Base-by-base conservation (phyloP, 2,329 filamentous ascomycete genomes). In the Chaetomium strumarium region DNA sequence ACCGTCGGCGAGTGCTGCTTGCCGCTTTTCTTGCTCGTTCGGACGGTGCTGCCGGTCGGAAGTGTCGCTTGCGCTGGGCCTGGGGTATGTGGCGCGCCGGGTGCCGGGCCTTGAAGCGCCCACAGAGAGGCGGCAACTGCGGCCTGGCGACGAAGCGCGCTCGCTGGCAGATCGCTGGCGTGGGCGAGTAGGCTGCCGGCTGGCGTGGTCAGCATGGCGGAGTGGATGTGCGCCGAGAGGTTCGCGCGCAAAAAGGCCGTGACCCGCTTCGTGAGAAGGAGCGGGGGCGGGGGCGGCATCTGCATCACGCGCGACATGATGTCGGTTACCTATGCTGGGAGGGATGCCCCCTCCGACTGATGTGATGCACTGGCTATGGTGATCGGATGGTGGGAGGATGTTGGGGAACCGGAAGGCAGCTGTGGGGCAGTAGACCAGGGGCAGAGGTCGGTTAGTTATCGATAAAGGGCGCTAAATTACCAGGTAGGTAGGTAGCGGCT, bases 261-360 rank as follows among this genome's bases (percentile, higher is more conserved):
- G 59, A 85, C 76, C 56, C 80, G 80, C 66, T 84, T 84, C 34
- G 79, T 83, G 55, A 89, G 75, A 69, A 90, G 74, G 53, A 83
- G 73, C 24, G 79, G 78, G 36, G 79, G 78, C 36, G 76, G 75
- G 20, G 74, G 71, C 46, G 61, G 68, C 51, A 60, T 54, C 34
- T 49, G 36, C 36, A 52, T 45, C 16, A n/a, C 17, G 46, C 51
- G 52, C 29, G 56, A 58, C 56, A 58, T 58, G 40, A 41, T 47
- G 47, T 19, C 24, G 13, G 33, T 43, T 31, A n/a, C n/a, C n/a
- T n/a, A 19, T 10, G 39, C 10, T 34, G 43, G 11, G 7, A 17
- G 30, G 5, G 20, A 9, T 31, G 7, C 16, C 9, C 30, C 13
- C n/a, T 24, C 24, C 10, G 41, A 14, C n/a, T n/a, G n/a, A n/a